These are phyloP conservation scores for Kernera saxatilis DNA, from an alignment of 345 rosid species.

Conservation along the genomic window DNA sequence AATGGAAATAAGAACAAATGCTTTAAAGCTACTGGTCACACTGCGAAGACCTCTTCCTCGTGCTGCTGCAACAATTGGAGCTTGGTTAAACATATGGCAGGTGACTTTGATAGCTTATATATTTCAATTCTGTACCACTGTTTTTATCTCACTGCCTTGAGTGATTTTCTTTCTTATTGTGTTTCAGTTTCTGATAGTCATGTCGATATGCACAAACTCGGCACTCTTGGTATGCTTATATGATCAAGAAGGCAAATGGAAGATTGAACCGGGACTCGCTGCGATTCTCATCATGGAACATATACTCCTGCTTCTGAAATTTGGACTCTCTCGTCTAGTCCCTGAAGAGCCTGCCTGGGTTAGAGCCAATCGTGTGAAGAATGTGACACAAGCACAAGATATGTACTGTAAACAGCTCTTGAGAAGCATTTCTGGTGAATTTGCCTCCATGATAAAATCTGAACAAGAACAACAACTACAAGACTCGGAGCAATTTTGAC, in stretches of 20 bases:
- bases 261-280: conserved; percentile 87
- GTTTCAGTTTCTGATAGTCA: conserved; percentile 70
- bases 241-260: conserved; percentile 85
- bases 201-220: conserved; percentile 90
- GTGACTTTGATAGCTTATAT: conserved; percentile 18
- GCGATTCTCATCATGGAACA: conserved; percentile 84
- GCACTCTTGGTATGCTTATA: conserved; percentile 82
- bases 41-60: conserved; percentile 82
- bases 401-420: conserved; percentile 67
- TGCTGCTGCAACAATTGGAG: conserved; percentile 78
- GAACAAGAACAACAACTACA: conserved; percentile 11
- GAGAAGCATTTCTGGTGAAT: conserved; percentile 44
- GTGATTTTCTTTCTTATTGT: background rate
- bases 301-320: conserved; percentile 68
- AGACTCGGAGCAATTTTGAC: background rate
- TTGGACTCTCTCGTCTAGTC: conserved; percentile 70
- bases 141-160: background rate
- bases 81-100: conserved; percentile 97
- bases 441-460: conserved; percentile 13
- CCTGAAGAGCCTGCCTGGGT: conserved; percentile 99
- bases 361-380: conserved; percentile 62
- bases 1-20: conserved; percentile 80
- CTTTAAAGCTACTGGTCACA: conserved; percentile 69
- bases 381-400: conserved; percentile 67
- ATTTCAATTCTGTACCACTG: background rate